phyloP scores from a whole-genome alignment of 2,329 filamentous ascomycete genomes.

The Epichloe bromicola region DNA sequence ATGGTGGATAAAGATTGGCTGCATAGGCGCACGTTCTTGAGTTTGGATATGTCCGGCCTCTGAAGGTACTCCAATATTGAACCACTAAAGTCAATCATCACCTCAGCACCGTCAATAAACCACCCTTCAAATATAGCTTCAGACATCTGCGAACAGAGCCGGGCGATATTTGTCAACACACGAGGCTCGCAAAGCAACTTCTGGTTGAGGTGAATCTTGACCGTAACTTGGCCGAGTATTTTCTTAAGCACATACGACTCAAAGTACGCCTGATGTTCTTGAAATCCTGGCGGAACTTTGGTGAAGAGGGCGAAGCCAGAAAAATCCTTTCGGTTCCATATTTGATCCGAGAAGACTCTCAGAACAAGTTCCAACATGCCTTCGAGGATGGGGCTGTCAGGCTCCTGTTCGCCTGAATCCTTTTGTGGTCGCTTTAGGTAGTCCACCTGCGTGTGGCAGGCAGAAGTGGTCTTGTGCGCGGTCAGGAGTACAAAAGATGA shows the following conservation, averaged over 20 bases:
- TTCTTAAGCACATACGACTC: constrained; percentile 77
- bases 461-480: constrained; percentile 46
- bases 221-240: constrained; percentile 58
- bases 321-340: constrained; percentile 82
- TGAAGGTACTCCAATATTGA: constrained; percentile 80
- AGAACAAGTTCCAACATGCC: constrained; percentile 66
- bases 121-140: constrained; percentile 93
- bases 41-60: constrained; percentile 61
- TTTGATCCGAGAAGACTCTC: constrained; percentile 71
- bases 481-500: constrained; percentile 89
- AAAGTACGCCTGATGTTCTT: constrained; percentile 91
- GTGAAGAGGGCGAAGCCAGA: constrained; percentile 72
- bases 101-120: constrained; percentile 81
- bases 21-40: constrained; percentile 87
- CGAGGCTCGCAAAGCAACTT: constrained; percentile 66
- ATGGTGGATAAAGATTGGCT: constrained; percentile 69
- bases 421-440: constrained; percentile 9
- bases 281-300: constrained; percentile 82
- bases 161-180: constrained; percentile 73
- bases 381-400: constrained; percentile 61
- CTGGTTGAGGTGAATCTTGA: constrained; percentile 57
- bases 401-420: constrained; percentile 24
- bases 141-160: constrained; percentile 67
- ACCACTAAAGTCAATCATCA: constrained; percentile 75
- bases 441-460: constrained; percentile 33